Percentiles rank a stretch among this genome's conserved stretches.
phyloP scores from a whole-genome alignment of 225 moss, liverwort and hornwort genomes.

The Climacium dendroides region DNA sequence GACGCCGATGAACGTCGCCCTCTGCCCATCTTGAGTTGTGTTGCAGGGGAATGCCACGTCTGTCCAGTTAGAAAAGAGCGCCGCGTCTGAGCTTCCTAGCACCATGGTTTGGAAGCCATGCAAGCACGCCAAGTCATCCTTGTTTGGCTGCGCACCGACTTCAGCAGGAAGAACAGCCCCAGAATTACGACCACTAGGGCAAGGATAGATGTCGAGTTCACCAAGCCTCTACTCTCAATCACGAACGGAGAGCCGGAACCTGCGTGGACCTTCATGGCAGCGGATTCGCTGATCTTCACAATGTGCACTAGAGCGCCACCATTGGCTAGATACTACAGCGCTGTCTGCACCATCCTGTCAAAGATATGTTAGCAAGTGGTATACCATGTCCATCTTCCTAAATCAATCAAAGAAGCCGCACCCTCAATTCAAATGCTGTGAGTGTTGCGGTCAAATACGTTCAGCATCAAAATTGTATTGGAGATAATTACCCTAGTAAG shows the following conservation, averaged over 20 bases:
- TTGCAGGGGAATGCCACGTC: slow-evolving; percentile 63
- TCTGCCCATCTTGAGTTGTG: slow-evolving; percentile 1
- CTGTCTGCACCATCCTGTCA: slow-evolving; percentile 17
- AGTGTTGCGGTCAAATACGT: background rate
- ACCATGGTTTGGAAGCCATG: slow-evolving; percentile 27
- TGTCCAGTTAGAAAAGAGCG: slow-evolving; percentile 47
- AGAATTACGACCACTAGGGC: background rate
- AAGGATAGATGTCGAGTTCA: background rate
- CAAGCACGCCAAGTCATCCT: slow-evolving; percentile 49
- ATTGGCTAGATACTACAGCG: background rate
- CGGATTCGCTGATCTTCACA: background rate
- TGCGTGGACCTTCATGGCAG: slow-evolving; percentile 22
- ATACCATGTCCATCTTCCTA: background rate
- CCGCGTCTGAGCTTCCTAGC: background rate
- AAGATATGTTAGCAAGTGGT: background rate
- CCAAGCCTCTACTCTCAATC: background rate
- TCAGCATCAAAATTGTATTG: background rate
- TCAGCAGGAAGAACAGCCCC: background rate
- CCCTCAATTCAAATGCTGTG: background rate
- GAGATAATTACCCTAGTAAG: background rate
- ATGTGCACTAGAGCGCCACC: background rate
- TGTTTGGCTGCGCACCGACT: slow-evolving; percentile 9
- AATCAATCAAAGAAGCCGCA: background rate
- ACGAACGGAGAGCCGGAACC: background rate
- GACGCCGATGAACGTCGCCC: slow-evolving; percentile 28